Percentiles rank a stretch among this genome's conserved stretches.
Evolutionary conservation across 345 rosid species (phyloP).

Genomic region (Salix koriyanagi): DNA sequence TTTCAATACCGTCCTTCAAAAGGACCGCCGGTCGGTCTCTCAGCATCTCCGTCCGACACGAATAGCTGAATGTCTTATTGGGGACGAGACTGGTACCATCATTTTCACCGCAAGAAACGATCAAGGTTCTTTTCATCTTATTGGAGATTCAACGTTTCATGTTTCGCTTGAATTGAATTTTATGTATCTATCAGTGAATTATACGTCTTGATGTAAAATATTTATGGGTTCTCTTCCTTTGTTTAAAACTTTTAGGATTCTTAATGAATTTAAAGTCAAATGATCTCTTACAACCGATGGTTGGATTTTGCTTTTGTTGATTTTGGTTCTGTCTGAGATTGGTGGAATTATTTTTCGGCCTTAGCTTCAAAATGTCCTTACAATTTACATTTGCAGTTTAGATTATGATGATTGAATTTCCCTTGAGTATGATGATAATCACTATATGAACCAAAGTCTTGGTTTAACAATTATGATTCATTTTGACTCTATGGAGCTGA

Average conservation of each 20-base stretch:
- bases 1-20: slow-evolving; percentile 27
- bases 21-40: slow-evolving; percentile 33
- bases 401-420: neutral
- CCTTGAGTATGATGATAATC: neutral
- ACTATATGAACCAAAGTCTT: neutral
- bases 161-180: neutral
- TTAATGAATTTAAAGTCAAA: neutral
- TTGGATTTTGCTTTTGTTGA: neutral
- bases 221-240: neutral
- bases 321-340: neutral
- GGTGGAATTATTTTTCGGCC: neutral
- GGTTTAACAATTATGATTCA: neutral
- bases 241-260: neutral
- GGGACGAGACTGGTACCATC: slow-evolving; percentile 43
- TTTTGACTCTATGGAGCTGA: neutral
- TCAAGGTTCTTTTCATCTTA: neutral
- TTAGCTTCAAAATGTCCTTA: neutral
- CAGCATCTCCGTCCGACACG: slow-evolving; percentile 30
- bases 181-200: neutral
- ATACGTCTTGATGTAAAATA: neutral
- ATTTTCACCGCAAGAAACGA: slow-evolving; percentile 41
- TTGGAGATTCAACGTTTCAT: no score
- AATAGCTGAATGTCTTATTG: slow-evolving; percentile 48
- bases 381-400: neutral
- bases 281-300: neutral